These are phyloP conservation scores for Trichoderma sp. DNA, from an alignment of 2,329 filamentous ascomycete species.

Conservation along the genomic window DNA sequence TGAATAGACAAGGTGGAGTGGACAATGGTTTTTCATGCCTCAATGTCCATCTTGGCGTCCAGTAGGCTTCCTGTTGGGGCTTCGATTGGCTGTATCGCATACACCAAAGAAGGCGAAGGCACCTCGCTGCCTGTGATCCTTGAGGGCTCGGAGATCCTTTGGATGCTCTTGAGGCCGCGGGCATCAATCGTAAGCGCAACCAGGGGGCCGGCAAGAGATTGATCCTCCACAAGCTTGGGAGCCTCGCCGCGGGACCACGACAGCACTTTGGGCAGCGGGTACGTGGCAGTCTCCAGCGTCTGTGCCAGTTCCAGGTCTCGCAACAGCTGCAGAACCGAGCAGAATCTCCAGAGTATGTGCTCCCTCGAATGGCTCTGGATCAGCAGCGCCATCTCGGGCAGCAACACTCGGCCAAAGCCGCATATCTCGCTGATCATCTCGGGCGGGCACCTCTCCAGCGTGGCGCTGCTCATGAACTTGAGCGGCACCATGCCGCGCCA, in stretches of 20 bases:
- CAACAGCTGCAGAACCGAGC: neutral
- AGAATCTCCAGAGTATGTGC: slow-evolving; percentile 6
- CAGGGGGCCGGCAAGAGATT: neutral
- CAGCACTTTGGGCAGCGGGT: neutral
- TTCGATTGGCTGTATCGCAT: neutral
- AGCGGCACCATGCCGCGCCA: neutral
- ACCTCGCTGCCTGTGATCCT: neutral
- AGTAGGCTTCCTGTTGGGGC: neutral
- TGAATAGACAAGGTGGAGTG: too few species aligned
- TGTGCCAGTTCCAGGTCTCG: neutral
- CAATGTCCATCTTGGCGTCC: neutral
- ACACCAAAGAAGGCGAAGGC: neutral
- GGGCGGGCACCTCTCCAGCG: neutral
- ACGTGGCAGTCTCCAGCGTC: neutral
- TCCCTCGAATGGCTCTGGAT: neutral
- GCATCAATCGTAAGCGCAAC: neutral
- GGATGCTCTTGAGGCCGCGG: neutral
- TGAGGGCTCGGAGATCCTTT: neutral
- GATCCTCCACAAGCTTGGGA: neutral
- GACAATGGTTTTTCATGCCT: neutral
- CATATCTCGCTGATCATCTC: neutral
- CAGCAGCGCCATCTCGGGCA: neutral
- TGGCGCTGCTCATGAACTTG: neutral
- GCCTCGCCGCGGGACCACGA: slow-evolving; percentile 3
- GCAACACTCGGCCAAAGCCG: neutral